Evolutionary conservation across 2,329 filamentous ascomycete species (phyloP), one percentile per base, ranked within the genome.

Genomic region (Fusarium annulatum): DNA sequence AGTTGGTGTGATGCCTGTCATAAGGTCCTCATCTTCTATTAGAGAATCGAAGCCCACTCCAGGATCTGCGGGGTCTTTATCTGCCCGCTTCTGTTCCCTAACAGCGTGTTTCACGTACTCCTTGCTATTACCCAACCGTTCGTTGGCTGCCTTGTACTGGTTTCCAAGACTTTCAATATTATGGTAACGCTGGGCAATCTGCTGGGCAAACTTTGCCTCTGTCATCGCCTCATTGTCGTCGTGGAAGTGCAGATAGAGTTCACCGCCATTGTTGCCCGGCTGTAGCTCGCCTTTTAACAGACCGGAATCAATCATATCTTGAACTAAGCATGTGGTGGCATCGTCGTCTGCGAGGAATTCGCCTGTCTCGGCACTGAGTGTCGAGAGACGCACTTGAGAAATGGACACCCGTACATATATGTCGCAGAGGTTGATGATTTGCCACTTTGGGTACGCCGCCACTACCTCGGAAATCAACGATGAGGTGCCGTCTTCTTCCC

Each of bases 381-480:
- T 91, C 46, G 82, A 80, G 30, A 81, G 75, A 46, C 86, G 85
- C 26, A 92, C 80, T 75, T 90, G 86, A 23, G 85, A 76, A 38
- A 92, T 84, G 21, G 88, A 86, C 39, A 91, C 84, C 70, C 88
- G 88, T 60, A 83, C 84, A 79, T 96, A 98, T 7, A 94, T 91
- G 59, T 89, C 88, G 49, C 91, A 90, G 33, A 98, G 86, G 67
- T 90, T 90, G 39, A 92, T 85, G 64, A 98, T 89, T 67, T 93
- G 91, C 84, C 92, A 94, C 76, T 91, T 90, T 75, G 93, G 90
- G 79, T 95, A 94, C 15, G 93, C 90, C 26, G 88, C 84, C 43
- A 92, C 81, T 16, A 96, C 91, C 79, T 94, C 90, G 9, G 85
- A 83, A 18, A 97, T 86, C 19, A 98, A 88, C 7, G 91, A 89